A percentile compares a stretch with the other conserved stretches of the same genome.
phyloP scores from a whole-genome alignment of 768 basidiomycete genomes.

The Lanmaoa pseudosensibilis region DNA sequence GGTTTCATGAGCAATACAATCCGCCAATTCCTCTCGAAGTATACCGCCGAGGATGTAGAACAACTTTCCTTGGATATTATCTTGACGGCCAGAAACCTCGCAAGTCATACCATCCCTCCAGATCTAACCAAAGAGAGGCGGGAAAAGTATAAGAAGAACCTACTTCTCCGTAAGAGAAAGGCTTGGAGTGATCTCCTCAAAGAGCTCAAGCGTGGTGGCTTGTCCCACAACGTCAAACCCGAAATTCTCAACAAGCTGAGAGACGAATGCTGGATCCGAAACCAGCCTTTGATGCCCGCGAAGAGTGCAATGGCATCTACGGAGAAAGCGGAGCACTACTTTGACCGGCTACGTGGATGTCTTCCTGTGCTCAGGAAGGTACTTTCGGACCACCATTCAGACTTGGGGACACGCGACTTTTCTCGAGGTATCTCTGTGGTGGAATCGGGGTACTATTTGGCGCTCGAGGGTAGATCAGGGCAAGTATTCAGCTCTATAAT shows the following conservation, averaged over 20 bases:
- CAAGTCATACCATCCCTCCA: conserved; percentile 42
- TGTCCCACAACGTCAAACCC: conserved; percentile 69
- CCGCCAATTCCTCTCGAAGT: conserved; percentile 40
- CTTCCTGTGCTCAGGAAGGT: conserved; percentile 66
- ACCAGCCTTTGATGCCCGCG: conserved; percentile 49
- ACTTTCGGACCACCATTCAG: conserved; percentile 71
- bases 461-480: conserved; percentile 62
- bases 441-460: conserved; percentile 74
- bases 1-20: conserved; percentile 45
- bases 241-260: conserved; percentile 59
- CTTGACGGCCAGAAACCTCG: conserved; percentile 55
- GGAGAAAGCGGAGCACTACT: conserved; percentile 60
- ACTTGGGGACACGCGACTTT: conserved; percentile 84
- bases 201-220: conserved; percentile 78
- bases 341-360: conserved; percentile 58
- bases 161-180: conserved; percentile 81
- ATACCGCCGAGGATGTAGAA: conserved; percentile 47
- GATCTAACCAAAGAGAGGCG: conserved; percentile 48
- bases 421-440: conserved; percentile 74
- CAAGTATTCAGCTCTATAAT: conserved; percentile 40
- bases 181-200: conserved; percentile 91
- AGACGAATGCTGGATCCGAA: conserved; percentile 61
- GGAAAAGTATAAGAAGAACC: conserved; percentile 65
- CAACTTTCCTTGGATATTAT: conserved; percentile 65
- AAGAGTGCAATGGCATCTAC: conserved; percentile 23